A percentile compares a stretch with the other conserved stretches of the same genome.
Evolutionary conservation across 192 early-diverging fungal species (phyloP).

Genomic region (Linnemannia exigua): DNA sequence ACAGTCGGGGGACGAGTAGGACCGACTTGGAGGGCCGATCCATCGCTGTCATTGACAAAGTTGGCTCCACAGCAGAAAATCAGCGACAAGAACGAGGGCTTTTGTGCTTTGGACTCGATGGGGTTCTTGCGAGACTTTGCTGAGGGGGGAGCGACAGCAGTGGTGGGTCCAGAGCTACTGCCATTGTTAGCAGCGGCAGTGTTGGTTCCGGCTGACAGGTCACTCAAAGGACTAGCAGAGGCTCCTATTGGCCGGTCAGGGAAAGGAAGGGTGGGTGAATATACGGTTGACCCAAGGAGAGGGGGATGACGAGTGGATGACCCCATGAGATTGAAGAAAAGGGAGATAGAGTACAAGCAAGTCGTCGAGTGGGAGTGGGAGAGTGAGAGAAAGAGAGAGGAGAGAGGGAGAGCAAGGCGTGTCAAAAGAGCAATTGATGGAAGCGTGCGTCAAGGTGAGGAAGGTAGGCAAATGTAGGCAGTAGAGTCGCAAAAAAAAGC

Average conservation of each 20-base stretch:
- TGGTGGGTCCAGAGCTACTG: conserved; percentile 14
- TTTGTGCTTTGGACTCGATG: conserved; percentile 38
- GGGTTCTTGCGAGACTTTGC: conserved; percentile 39
- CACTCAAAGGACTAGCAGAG: conserved; percentile 43
- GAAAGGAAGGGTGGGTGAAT: not conserved
- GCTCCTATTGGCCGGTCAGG: conserved; percentile 22
- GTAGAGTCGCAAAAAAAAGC: not conserved
- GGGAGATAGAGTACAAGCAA: not conserved
- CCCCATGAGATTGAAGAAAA: conserved; percentile 4
- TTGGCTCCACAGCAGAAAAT: conserved; percentile 55
- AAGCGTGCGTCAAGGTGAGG: not conserved
- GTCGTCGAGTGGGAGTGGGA: not conserved
- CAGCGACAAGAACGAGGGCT: conserved; percentile 47
- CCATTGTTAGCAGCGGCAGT: conserved; percentile 18
- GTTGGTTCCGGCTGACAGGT: conserved; percentile 50
- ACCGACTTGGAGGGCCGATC: conserved; percentile 20
- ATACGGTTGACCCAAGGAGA: not conserved
- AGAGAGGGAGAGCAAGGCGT: no score
- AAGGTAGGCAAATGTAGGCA: not conserved
- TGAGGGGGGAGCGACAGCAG: conserved; percentile 11
- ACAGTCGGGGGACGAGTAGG: conserved; percentile 23
- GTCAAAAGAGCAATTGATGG: conserved; percentile 4
- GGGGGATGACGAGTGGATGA: not conserved
- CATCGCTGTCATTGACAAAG: conserved; percentile 50
- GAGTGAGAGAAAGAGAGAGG: not conserved